These are phyloP conservation scores for Trametes gibbosa DNA, from an alignment of 768 basidiomycete species.

Conservation along the genomic window DNA sequence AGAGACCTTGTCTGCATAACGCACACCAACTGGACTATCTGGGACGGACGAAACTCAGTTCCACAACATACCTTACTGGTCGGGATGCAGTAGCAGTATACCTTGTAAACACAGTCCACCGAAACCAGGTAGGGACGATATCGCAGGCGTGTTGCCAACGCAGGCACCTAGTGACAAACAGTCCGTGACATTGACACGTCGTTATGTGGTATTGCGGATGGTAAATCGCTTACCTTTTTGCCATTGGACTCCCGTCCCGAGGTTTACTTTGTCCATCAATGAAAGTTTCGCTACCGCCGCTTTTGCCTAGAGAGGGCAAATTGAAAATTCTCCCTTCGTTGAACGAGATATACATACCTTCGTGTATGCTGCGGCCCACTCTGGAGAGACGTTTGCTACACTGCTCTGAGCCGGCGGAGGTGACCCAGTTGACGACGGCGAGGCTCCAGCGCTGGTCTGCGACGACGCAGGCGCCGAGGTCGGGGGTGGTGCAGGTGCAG, in stretches of 20 bases:
- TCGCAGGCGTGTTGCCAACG: constrained; percentile 26
- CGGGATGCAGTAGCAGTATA: not conserved
- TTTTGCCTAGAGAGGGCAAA: no score
- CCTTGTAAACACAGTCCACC: constrained; percentile 26
- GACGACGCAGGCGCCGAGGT: constrained; percentile 26
- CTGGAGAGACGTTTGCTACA: constrained; percentile 36
- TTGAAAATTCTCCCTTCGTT: no score
- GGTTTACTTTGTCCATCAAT: constrained; percentile 31
- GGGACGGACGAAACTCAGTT: not conserved
- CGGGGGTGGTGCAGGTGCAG: constrained; percentile 21
- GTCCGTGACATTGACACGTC: not conserved
- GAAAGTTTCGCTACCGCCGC: constrained; percentile 44
- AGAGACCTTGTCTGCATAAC: constrained; percentile 39
- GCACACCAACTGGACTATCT: constrained; percentile 40
- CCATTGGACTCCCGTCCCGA: constrained; percentile 32
- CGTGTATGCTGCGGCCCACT: constrained; percentile 52
- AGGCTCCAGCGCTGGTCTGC: constrained; percentile 21
- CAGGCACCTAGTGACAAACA: constrained; percentile 22
- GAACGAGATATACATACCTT: no score
- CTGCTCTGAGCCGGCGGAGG: constrained; percentile 20
- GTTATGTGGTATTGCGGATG: not conserved
- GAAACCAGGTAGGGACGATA: constrained; percentile 23
- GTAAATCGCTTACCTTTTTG: constrained; percentile 17
- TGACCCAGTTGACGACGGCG: constrained; percentile 21
- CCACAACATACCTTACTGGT: no score